Percentiles rank a stretch among this genome's conserved stretches.
Evolutionary conservation across 2,329 filamentous ascomycete species (phyloP).

Genomic region (Zymoseptoria pseudotritici): DNA sequence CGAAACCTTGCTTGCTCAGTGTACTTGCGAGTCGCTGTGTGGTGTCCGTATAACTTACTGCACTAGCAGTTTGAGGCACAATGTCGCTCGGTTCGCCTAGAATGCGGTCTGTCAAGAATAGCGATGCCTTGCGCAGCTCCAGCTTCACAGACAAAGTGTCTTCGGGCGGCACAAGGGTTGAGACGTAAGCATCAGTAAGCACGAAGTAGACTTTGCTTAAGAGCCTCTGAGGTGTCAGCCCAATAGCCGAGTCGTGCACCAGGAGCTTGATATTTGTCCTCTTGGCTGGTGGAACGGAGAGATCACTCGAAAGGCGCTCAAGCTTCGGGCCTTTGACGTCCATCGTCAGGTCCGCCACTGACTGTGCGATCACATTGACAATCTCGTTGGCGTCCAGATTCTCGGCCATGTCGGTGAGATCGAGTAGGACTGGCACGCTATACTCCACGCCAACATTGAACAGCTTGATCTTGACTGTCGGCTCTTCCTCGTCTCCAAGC

Average conservation of each 20-base stretch:
- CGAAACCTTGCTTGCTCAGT: conserved; percentile 62
- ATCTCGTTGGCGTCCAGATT: conserved; percentile 45
- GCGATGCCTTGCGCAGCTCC: conserved; percentile 69
- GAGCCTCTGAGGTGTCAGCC: conserved; percentile 71
- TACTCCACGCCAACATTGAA: conserved; percentile 85
- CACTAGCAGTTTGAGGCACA: neutral
- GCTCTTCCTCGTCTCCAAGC: conserved; percentile 90
- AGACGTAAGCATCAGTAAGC: conserved; percentile 67
- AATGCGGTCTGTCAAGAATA: conserved; percentile 73
- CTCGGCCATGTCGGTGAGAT: conserved; percentile 59
- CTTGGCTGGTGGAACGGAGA: conserved; percentile 27
- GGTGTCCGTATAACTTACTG: conserved; percentile 14
- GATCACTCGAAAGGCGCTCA: conserved; percentile 19
- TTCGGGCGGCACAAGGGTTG: conserved; percentile 59
- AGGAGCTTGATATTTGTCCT: conserved; percentile 61
- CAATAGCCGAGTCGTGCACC: conserved; percentile 72
- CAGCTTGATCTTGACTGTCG: conserved; percentile 78
- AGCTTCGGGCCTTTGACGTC: conserved; percentile 49
- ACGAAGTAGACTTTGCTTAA: conserved; percentile 71
- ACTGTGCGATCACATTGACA: conserved; percentile 67
- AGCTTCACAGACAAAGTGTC: conserved; percentile 57
- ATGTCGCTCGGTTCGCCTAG: conserved; percentile 38
- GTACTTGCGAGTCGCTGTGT: conserved; percentile 32
- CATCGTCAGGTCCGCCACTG: conserved; percentile 52
- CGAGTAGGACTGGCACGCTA: conserved; percentile 73